phyloP scores from a whole-genome alignment of 768 basidiomycete genomes.

The Serendipita indica region DNA sequence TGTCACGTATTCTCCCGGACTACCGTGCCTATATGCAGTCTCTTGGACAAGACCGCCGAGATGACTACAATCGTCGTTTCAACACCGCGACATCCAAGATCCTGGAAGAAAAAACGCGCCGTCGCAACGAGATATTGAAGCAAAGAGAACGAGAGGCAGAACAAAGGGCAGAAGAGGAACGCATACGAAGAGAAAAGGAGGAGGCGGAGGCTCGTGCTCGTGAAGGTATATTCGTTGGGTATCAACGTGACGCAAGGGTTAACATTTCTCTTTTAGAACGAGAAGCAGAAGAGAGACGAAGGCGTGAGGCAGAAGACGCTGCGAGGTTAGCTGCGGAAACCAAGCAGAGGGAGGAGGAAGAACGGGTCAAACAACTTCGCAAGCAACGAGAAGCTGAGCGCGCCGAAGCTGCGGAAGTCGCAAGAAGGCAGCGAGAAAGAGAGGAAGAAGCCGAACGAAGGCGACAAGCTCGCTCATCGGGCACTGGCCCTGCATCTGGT shows the following conservation, averaged over 20 bases:
- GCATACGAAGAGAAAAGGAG: conserved; percentile 23
- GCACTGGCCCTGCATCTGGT: conserved; percentile 11
- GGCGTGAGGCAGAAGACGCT: conserved; percentile 36
- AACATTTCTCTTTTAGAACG: conserved; percentile 14
- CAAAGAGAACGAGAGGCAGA: conserved; percentile 43
- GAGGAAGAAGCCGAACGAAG: conserved; percentile 25
- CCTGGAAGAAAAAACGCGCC: conserved; percentile 70
- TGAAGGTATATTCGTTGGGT: conserved; percentile 36
- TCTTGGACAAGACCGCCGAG: conserved; percentile 41
- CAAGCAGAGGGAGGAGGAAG: conserved; percentile 49
- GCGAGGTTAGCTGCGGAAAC: conserved; percentile 34
- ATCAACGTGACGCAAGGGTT: not conserved
- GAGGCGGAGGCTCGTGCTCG: conserved; percentile 29
- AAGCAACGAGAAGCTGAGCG: conserved; percentile 39
- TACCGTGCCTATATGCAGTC: conserved; percentile 39
- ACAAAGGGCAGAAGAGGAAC: conserved; percentile 29
- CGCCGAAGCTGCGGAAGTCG: conserved; percentile 21
- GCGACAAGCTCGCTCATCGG: conserved; percentile 10
- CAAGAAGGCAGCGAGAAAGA: conserved; percentile 22
- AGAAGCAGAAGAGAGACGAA: conserved; percentile 39
- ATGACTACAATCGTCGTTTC: conserved; percentile 48
- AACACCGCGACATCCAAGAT: conserved; percentile 52
- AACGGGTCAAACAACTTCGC: conserved; percentile 34
- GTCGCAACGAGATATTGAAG: conserved; percentile 40
- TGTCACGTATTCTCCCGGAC: conserved; percentile 60